phyloP scores from a whole-genome alignment of 176 grass and related monocot species.

The Saccharum officinarum region DNA sequence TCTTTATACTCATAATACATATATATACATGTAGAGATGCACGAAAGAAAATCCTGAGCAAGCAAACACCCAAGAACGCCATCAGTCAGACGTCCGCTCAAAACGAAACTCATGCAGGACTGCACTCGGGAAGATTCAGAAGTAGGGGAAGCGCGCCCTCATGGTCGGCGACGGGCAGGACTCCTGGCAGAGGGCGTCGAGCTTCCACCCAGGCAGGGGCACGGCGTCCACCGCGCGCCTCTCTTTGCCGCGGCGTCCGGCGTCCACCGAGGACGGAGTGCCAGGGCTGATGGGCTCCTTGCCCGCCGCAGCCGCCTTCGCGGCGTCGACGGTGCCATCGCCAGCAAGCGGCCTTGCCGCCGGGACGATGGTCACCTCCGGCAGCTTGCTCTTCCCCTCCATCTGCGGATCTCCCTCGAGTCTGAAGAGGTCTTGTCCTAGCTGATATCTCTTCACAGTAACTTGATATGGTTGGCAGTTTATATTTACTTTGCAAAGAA shows the following conservation, averaged over 20 bases:
- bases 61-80: background rate
- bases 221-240: background rate
- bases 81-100: background rate
- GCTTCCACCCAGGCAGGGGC: slow-evolving; percentile 71
- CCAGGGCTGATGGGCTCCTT: slow-evolving; percentile 51
- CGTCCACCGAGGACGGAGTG: slow-evolving; percentile 25
- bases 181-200: slow-evolving; percentile 67
- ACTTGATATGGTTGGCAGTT: background rate
- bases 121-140: slow-evolving; percentile 37
- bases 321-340: background rate
- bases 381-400: slow-evolving; percentile 32
- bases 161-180: slow-evolving; percentile 27
- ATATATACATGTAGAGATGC: background rate
- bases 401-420: background rate
- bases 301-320: background rate
- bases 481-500: background rate
- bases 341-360: background rate
- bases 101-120: background rate
- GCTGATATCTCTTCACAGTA: background rate
- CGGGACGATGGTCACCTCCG: slow-evolving; percentile 37
- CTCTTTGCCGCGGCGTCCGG: background rate
- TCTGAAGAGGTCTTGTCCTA: background rate
- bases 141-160: slow-evolving; percentile 55
- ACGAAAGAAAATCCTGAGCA: background rate
- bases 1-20: too few relatives aligned